Base-by-base conservation (phyloP, 768 basidiomycete species). In the Cyathus striatus region DNA sequence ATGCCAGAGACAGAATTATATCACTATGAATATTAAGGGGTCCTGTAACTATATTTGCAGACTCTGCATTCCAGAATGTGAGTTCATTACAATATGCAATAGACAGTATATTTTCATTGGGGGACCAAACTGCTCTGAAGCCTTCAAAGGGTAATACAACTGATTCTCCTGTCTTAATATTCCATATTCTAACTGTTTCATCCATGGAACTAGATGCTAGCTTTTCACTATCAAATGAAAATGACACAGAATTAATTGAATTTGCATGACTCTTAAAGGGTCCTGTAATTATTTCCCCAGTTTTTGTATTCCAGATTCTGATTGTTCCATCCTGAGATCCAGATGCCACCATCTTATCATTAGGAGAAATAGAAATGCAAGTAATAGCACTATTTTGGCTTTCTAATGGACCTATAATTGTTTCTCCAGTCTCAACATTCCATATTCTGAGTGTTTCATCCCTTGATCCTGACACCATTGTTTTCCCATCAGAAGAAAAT, bases 341-440 rank as follows among this genome's bases (percentile, higher is more conserved):
- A n/a, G 46, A 44, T 4, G 38, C 42, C 22, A 48, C 21, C 42
- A 38, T 40, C 24, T 27, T 18, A 5, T 39, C 38, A 35, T 48
- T 42, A 16, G 42, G 23, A 4, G 37, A 44, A n/a, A 39, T 14
- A 3, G 33, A 4, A 27, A 40, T 23, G n/a, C 18, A 38, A 21
- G 17, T 3, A 5, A 44, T 34, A 37, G 6, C 35, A 17, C 18
- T 30, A 18, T 23, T 30, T 21, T 32, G 37, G 14, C 38, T 27
- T 13, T 20, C 9, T 20, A 24, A 41, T 27, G 26, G 27, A n/a
- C 35, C 22, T 22, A 18, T 14, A n/a, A 26, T 3, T 30, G 12
- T 30, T 30, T 30, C 27, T 30, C 23, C 6, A 18, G 38, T 25
- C 12, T 30, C 27, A 30, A 39, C 14, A 39, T 44, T 25, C 38